These are phyloP conservation scores for Lizonia empirigonia DNA, from an alignment of 2,329 filamentous ascomycete genomes.

Conservation along the genomic window DNA sequence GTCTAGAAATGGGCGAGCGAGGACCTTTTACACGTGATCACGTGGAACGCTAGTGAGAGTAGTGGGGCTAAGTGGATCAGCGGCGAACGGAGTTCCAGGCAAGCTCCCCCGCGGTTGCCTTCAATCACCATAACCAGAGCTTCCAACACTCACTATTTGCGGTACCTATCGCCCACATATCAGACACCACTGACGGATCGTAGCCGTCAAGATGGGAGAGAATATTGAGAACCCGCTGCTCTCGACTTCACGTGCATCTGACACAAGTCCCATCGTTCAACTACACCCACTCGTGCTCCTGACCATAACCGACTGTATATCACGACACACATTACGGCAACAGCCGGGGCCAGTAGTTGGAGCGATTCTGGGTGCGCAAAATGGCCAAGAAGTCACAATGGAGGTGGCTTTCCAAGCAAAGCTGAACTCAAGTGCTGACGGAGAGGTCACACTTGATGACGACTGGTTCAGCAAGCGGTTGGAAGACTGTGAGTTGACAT, in stretches of 20 bases:
- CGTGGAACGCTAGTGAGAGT: not conserved
- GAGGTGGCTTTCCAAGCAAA: conserved; percentile 92
- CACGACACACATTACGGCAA: conserved; percentile 80
- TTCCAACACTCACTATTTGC: not conserved
- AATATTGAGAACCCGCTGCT: conserved; percentile 51
- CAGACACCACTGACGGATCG: not conserved
- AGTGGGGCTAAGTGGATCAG: not conserved
- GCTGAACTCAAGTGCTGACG: conserved; percentile 52
- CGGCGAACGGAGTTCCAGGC: not conserved
- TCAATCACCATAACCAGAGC: conserved; percentile 5
- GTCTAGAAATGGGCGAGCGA: not conserved
- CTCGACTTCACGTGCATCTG: conserved; percentile 57
- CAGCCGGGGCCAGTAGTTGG: conserved; percentile 80
- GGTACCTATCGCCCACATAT: not conserved
- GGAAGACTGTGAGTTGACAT: conserved; percentile 74
- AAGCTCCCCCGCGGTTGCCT: conserved; percentile 17
- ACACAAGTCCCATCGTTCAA: conserved; percentile 77
- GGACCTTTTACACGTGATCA: not conserved
- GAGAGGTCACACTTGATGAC: conserved; percentile 66
- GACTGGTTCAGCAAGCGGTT: conserved; percentile 78
- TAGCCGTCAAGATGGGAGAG: conserved; percentile 41
- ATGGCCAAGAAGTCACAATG: conserved; percentile 86
- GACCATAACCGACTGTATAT: conserved; percentile 96
- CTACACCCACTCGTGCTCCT: conserved; percentile 94
- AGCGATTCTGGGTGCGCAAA: conserved; percentile 87